Conservation (phyloP, 2,329 filamentous ascomycete genomes). For the Penicillium olsonii region DNA sequence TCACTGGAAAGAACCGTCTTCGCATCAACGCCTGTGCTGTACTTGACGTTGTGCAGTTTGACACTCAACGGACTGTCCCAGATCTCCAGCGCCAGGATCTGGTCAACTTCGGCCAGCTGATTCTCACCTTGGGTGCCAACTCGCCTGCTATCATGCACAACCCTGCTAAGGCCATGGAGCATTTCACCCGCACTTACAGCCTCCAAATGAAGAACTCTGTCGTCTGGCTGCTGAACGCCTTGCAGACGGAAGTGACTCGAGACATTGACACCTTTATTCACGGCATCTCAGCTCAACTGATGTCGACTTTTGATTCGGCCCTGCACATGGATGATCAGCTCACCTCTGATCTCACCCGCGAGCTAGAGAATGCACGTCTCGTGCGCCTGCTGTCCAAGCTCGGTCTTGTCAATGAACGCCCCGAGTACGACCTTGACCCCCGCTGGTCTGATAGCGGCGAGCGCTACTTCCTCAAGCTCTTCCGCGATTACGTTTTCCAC, state of each 20-base stretch:
- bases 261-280: constrained; percentile 74
- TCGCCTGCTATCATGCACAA: constrained; percentile 62
- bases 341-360: constrained; percentile 69
- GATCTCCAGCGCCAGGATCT: constrained; percentile 90
- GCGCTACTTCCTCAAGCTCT: constrained; percentile 88
- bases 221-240: constrained; percentile 74
- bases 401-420: constrained; percentile 84
- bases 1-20: constrained; percentile 88
- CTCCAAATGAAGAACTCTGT: constrained; percentile 76
- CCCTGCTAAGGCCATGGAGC: constrained; percentile 70
- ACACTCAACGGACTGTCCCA: constrained; percentile 65
- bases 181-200: constrained; percentile 75
- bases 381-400: constrained; percentile 81
- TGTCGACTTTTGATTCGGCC: constrained; percentile 72
- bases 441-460: constrained; percentile 92
- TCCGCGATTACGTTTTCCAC: constrained; percentile 96
- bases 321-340: constrained; percentile 79
- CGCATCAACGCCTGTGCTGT: constrained; percentile 86
- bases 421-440: constrained; percentile 75
- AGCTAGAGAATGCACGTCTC: constrained; percentile 86
- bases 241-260: constrained; percentile 65
- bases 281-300: constrained; percentile 75
- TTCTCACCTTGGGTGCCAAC: constrained; percentile 79
- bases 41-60: constrained; percentile 84
- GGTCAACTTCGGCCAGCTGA: constrained; percentile 76